Conservation (phyloP, 2,329 filamentous ascomycete genomes). For the Fusarium protoensiforme region DNA sequence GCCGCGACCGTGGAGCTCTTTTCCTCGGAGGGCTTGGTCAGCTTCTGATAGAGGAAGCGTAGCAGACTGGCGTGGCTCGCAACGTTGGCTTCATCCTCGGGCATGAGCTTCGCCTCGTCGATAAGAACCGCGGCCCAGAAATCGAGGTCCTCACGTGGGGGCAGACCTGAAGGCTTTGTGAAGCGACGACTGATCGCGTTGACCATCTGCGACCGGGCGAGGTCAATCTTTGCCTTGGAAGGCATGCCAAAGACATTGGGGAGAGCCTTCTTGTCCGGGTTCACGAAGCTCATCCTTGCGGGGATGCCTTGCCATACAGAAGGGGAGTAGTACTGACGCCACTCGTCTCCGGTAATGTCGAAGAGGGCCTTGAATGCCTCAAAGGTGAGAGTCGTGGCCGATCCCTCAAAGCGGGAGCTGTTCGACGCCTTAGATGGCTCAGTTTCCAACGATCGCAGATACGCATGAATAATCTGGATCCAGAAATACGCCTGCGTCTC, state of each 20-base stretch:
- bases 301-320: constrained; percentile 41
- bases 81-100: constrained; percentile 22
- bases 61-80: constrained; percentile 35
- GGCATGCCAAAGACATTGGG: constrained; percentile 40
- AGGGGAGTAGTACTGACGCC: constrained; percentile 42
- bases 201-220: constrained; percentile 33
- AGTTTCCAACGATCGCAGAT: constrained; percentile 23
- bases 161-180: background rate
- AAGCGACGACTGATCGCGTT: constrained; percentile 21
- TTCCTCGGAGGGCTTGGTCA: background rate
- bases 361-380: constrained; percentile 39
- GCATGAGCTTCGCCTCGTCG: constrained; percentile 31
- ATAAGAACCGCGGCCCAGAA: constrained; percentile 35
- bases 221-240: constrained; percentile 19
- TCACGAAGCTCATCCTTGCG: constrained; percentile 41
- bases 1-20: constrained; percentile 14
- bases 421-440: background rate
- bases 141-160: constrained; percentile 30
- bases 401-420: background rate
- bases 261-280: constrained; percentile 42
- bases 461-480: constrained; percentile 42
- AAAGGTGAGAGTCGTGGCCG: constrained; percentile 16
- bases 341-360: constrained; percentile 38
- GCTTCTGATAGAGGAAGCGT: constrained; percentile 5
- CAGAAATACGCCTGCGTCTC: constrained; percentile 49